phyloP scores from a whole-genome alignment of 305 asterid species.

The Fraxinus dipetala region DNA sequence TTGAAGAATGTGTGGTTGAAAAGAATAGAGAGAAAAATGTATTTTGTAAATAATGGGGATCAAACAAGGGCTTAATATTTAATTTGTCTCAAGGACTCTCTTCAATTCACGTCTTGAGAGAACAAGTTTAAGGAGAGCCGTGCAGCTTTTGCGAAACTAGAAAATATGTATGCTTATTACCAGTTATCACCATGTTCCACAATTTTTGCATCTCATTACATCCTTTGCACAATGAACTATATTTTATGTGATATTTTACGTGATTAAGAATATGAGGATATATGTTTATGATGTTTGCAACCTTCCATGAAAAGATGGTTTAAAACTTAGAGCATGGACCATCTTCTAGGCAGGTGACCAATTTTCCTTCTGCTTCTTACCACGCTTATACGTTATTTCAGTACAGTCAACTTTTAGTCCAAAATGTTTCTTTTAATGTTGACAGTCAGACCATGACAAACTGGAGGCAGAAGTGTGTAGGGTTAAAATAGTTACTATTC shows the following conservation, averaged over 20 bases:
- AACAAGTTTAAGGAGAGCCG: neutral
- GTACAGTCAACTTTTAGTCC: neutral
- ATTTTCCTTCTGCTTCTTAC: neutral
- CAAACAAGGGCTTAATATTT: neutral
- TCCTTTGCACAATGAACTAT: neutral
- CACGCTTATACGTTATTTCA: neutral
- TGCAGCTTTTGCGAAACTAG: neutral
- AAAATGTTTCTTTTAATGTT: neutral
- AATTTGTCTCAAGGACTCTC: neutral
- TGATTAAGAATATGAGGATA: neutral
- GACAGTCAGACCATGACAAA: neutral
- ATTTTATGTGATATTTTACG: neutral
- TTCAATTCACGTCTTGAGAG: neutral
- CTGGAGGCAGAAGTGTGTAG: neutral
- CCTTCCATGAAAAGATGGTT: neutral
- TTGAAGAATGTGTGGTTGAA: no score
- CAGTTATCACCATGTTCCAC: neutral
- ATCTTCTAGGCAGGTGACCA: constrained; percentile 2
- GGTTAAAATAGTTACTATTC: neutral
- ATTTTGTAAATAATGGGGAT: no score
- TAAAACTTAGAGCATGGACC: neutral
- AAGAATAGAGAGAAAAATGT: no score
- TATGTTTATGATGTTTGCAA: neutral
- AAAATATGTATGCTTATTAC: neutral
- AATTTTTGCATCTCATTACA: neutral